Evolutionary conservation across 371 early-diverging fungal species (phyloP).

Genomic region (Apophysomyces sp.): DNA sequence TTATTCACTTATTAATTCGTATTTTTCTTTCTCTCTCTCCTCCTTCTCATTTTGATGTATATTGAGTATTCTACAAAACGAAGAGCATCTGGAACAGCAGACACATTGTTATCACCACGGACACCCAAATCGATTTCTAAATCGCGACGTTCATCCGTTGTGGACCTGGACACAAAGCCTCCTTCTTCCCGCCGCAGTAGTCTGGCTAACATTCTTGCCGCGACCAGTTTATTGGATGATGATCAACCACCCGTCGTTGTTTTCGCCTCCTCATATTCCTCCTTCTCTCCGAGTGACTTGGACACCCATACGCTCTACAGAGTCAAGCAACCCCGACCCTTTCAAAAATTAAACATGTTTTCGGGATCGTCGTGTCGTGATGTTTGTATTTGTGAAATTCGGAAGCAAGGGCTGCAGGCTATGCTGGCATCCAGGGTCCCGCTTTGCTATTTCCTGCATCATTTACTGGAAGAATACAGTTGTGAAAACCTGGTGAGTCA

Average conservation of each 20-base stretch:
- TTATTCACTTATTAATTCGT: neutral
- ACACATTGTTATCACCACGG: constrained; percentile 25
- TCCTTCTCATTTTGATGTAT: neutral
- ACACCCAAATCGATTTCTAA: constrained; percentile 33
- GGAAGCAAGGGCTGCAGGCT: constrained; percentile 53
- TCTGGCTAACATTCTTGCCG: neutral
- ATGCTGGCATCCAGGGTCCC: constrained; percentile 55
- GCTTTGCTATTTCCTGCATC: constrained; percentile 56
- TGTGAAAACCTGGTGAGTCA: constrained; percentile 56
- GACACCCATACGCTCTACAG: constrained; percentile 43
- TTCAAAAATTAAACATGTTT: constrained; percentile 47
- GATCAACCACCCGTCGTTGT: neutral
- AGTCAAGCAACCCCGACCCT: constrained; percentile 32
- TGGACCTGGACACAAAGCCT: constrained; percentile 6
- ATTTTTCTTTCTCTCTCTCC: neutral
- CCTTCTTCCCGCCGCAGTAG: neutral
- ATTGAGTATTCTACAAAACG: neutral
- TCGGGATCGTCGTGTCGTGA: constrained; percentile 50
- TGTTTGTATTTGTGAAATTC: constrained; percentile 51
- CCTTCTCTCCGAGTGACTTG: constrained; percentile 17
- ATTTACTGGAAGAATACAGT: constrained; percentile 54
- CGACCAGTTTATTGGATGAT: neutral
- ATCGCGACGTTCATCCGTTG: constrained; percentile 33
- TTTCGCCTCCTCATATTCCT: neutral
- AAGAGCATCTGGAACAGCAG: neutral